Evolutionary conservation across 2,329 filamentous ascomycete species (phyloP), one percentile per base, ranked within the genome.

Genomic region (Cercospora nicotianae): DNA sequence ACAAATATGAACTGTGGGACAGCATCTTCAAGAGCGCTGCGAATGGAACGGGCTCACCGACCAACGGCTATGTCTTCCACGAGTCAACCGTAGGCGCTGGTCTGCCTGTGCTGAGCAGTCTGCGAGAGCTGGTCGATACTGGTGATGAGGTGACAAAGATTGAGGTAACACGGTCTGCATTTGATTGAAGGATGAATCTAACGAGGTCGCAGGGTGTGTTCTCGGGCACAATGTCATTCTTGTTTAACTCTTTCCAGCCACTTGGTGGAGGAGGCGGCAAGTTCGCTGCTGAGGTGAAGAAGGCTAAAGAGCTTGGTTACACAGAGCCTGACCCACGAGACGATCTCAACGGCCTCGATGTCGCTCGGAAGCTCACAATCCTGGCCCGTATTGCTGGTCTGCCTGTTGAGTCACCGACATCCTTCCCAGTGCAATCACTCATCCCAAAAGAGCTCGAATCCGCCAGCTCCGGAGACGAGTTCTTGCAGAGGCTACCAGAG

Each of bases 241-340:
- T 99, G 48, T 98, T 99, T 88, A 98, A 98, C 85, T 94, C 89
- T 23, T 99, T 98, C 80, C 93, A 94, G 60, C 95, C 95, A 0
- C 89, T 90, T 2, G 87, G 88, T 60, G 91, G 90, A 5, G 83
- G 85, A 23, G 91, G 91, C 36, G 92, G 92, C 63, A 89, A 90
- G 76, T 99, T 96, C 90, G 95, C 92, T 53, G 91, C 91, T 60
- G 94, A 97, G 78, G 95, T 99, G 36, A 89, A 88, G 77, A 93
- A 94, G 81, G 95, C 95, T 65, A 97, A 97, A 84, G 89, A 93
- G 68, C 85, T 96, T 59, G 95, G 95, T 23, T 99, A 96, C 83
- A 96, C 92, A 0, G 92, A 96, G 82, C 92, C 92, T 0, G 92
- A 96, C 78, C 92, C 92, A 63, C 85, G 92, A 69, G 92, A 96